These are phyloP conservation scores for Beauveria pseudobassiana DNA, from an alignment of 2,329 filamentous ascomycete genomes.

Conservation along the genomic window DNA sequence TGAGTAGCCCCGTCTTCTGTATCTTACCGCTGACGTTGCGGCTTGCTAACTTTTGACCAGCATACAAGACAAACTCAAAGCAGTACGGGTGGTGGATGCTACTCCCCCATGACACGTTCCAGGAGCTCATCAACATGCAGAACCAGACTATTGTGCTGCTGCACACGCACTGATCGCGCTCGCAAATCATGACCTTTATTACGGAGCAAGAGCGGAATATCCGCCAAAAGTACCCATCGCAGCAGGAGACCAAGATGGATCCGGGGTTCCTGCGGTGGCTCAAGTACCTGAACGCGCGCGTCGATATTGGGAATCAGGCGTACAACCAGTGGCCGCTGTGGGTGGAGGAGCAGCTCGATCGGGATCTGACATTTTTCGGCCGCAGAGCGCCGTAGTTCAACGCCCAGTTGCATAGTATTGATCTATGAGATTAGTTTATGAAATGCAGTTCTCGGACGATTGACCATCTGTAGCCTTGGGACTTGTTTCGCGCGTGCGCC, in stretches of 20 bases:
- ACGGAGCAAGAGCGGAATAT: constrained; percentile 33
- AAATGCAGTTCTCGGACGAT: background rate
- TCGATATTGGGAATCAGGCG: constrained; percentile 34
- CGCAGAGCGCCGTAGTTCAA: background rate
- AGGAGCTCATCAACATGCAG: constrained; percentile 38
- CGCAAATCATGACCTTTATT: constrained; percentile 46
- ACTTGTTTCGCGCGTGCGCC: background rate
- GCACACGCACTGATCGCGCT: constrained; percentile 45
- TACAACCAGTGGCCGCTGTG: constrained; percentile 49
- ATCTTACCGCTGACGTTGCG: background rate
- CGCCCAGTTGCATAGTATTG: background rate
- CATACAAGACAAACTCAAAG: constrained; percentile 40
- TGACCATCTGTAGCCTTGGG: background rate
- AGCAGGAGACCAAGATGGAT: constrained; percentile 24
- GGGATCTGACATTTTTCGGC: constrained; percentile 40
- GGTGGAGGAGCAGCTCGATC: constrained; percentile 43
- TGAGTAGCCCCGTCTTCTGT: constrained; percentile 17
- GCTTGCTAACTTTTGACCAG: constrained; percentile 21
- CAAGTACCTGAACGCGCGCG: constrained; percentile 38
- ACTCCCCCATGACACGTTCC: constrained; percentile 45
- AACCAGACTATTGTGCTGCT: constrained; percentile 41
- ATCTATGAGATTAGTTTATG: no score
- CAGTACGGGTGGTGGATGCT: constrained; percentile 54
- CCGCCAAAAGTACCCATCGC: constrained; percentile 21
- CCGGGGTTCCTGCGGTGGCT: constrained; percentile 44